Evolutionary conservation across 192 early-diverging fungal species (phyloP), one percentile per base, ranked within the genome.

Genomic region (Gonapodya prolifera): DNA sequence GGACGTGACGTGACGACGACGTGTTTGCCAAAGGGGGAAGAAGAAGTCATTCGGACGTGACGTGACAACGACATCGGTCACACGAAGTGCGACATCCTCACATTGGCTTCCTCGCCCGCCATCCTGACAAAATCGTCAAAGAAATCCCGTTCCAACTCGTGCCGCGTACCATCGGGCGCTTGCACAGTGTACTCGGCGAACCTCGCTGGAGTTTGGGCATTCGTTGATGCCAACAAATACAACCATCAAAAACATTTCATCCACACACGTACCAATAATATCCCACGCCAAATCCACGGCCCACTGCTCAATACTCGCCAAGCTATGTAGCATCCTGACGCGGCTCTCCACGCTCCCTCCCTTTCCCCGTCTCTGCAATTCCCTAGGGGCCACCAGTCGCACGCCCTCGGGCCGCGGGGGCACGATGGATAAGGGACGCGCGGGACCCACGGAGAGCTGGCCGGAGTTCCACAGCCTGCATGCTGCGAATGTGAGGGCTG

Each of bases 271-370:
- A 61, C 45, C 45, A 61, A 90, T 91, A 71, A 89, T 88, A 80
- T 91, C 90, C 77, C 85, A 80, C 2, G 89, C 89, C 0, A 90
- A 84, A 76, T 91, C 90, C 69, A 91, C 89, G 31, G 90, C 90
- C 89, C 89, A 91, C 35, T 89, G 87, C 77, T 91, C 90, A n/a
- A 91, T 84, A 32, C 85, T 88, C 2, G 88, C 89, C 28, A 91
- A 78, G 1, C 88, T 80, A 73, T 91, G 90, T 30, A 91, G 77
- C 34, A 91, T 91, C 0, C 82, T 83, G 29, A 90, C 85, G 34
- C 90, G 85, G 35, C 83, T 85, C 23, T 78, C 84, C 81, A 30
- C 71, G 31, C 18, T 73, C 23, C 45, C 45, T 2, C 71, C 71
- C 8, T 30, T 30, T 73, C 71, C 71, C 28, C 71, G 16, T 29